phyloP scores from a whole-genome alignment of 345 rosid genomes.

The Gossypioides kirkii region DNA sequence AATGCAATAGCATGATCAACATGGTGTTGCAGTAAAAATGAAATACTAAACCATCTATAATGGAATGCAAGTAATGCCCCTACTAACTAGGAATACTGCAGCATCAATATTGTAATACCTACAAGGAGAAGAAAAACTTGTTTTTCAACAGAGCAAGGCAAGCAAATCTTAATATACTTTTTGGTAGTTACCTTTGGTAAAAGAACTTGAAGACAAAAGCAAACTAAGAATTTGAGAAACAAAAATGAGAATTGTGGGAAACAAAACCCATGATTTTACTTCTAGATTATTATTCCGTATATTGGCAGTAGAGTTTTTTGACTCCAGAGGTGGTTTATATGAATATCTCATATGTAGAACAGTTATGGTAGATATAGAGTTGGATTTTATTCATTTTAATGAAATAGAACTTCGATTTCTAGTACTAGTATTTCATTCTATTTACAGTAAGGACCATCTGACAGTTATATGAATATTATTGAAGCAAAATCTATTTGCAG shows the following conservation, averaged over 20 bases:
- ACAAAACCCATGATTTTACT: not conserved
- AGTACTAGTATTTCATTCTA: not conserved
- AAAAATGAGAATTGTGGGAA: not conserved
- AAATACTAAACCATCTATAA: not conserved
- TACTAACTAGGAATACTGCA: not conserved
- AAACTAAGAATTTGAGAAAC: not conserved
- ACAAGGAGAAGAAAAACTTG: not conserved
- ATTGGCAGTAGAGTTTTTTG: not conserved
- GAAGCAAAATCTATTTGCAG: no score
- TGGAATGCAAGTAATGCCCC: not conserved
- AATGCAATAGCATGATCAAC: not conserved
- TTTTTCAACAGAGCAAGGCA: conserved; percentile 3
- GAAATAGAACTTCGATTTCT: not conserved
- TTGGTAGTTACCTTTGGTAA: not conserved
- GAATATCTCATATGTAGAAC: not conserved
- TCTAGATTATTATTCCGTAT: not conserved
- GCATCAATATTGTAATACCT: not conserved
- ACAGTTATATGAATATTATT: no score
- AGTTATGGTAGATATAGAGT: not conserved
- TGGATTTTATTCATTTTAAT: not conserved
- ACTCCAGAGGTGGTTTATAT: not conserved
- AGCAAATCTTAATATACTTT: not conserved
- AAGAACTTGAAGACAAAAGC: not conserved
- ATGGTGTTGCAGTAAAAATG: not conserved
- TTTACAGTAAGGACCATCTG: not conserved